Evolutionary conservation across 2,329 filamentous ascomycete genomes (phyloP), one percentile per base, ranked within the genome.

Genomic region (Ustilaginoidea virens): DNA sequence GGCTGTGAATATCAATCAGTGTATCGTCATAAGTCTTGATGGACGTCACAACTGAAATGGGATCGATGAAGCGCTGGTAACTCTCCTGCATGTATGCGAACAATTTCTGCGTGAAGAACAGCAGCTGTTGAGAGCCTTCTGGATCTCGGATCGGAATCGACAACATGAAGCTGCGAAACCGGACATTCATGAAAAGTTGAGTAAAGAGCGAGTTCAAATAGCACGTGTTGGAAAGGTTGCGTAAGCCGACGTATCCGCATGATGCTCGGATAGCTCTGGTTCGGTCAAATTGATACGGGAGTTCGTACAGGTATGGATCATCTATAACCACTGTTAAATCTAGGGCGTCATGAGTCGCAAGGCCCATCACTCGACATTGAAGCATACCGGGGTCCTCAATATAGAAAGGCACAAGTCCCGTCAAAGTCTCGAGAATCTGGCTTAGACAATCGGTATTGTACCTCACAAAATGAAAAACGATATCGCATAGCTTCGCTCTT

Each of bases 151-250:
- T 56, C 7, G 61, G 52, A n/a, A 69, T 61, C 32, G 61, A 53
- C 35, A 96, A 63, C 40, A 98, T 80, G 50, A 96, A 93, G 11
- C 70, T 66, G 12, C 90, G 76, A 44, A 98, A 96, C 5, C 73
- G 66, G 11, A 80, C 57, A 46, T 98, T 96, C 83, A 94, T 96
- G 59, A 87, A 98, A 1, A 98, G 69, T 47, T 98, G 90, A 0
- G 85, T 87, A 35, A 96, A 66, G 1, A 98, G 61, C 1, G 90
- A 96, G 49, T 98, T 98, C 47, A 96, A 68, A 48, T 98, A 98
- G 53, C 90, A 98, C 1, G 92, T 96, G 47, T 94, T 93, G 7
- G 83, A 90, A 11, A 94, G 66, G 44, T 98, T 98, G 32, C 69
- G 69, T n/a, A 98, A 55, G 1, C 90, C 90, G n/a, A 80, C 73